Conservation (phyloP, 148 eudicot species). For the Persicaria maculosa region DNA sequence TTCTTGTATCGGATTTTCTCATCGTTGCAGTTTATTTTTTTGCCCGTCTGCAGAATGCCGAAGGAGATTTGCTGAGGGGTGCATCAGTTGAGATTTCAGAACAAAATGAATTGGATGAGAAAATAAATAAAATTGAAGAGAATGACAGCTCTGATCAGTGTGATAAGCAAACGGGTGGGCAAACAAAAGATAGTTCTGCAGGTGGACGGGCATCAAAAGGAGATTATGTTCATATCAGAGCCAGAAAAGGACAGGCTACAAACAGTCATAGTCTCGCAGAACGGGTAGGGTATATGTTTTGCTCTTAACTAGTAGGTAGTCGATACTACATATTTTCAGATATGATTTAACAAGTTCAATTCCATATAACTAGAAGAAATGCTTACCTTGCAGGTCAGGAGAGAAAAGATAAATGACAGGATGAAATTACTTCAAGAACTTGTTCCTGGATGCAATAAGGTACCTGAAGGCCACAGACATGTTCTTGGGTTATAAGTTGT, state of each 20-base stretch:
- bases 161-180: constrained; percentile 50
- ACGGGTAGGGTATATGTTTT: constrained; percentile 46
- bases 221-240: constrained; percentile 85
- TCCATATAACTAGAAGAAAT: not conserved
- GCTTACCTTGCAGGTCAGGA: constrained; percentile 51
- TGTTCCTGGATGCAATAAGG: constrained; percentile 98
- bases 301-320: not conserved
- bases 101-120: constrained; percentile 40
- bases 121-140: constrained; percentile 36
- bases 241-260: constrained; percentile 92
- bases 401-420: constrained; percentile 92
- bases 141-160: constrained; percentile 30
- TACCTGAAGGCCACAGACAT: constrained; percentile 15
- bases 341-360: not conserved
- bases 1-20: not conserved
- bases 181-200: constrained; percentile 48
- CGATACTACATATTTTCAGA: not conserved
- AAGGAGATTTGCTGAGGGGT: constrained; percentile 41
- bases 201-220: constrained; percentile 55
- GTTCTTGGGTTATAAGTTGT: not conserved
- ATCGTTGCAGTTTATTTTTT: not conserved
- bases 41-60: constrained; percentile 29
- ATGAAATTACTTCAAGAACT: constrained; percentile 98
- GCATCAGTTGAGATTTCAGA: constrained; percentile 43
- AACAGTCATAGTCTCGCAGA: constrained; percentile 98